Conservation (phyloP, 2,329 filamentous ascomycete genomes). For the Akanthomyces muscarius region DNA sequence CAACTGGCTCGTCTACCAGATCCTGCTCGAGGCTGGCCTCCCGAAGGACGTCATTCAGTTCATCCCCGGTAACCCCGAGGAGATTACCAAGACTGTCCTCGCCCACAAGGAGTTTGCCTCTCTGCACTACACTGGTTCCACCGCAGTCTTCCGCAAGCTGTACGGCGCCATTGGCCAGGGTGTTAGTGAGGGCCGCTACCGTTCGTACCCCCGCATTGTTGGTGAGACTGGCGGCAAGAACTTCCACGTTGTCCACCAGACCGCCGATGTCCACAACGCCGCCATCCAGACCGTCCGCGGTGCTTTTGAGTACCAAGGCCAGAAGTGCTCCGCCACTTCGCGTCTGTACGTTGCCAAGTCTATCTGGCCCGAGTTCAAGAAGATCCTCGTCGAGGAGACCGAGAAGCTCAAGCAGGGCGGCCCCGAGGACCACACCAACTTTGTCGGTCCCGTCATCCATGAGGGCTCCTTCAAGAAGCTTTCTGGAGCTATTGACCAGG, state of each 20-base stretch:
- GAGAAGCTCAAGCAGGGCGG: slow-evolving; percentile 66
- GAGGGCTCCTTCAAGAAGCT: slow-evolving; percentile 77
- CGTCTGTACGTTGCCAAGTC: slow-evolving; percentile 75
- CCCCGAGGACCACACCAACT: slow-evolving; percentile 67
- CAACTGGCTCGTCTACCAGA: slow-evolving; percentile 86
- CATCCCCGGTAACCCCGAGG: slow-evolving; percentile 79
- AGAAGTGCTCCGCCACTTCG: slow-evolving; percentile 86
- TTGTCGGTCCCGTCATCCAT: slow-evolving; percentile 86
- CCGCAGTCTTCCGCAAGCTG: slow-evolving; percentile 81
- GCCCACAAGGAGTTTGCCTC: slow-evolving; percentile 77
- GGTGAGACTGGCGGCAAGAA: slow-evolving; percentile 93
- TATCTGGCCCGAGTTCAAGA: slow-evolving; percentile 67
- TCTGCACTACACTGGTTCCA: slow-evolving; percentile 94
- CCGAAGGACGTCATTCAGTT: slow-evolving; percentile 91
- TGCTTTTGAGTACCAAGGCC: slow-evolving; percentile 86
- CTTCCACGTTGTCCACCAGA: slow-evolving; percentile 78
- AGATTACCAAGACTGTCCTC: slow-evolving; percentile 75
- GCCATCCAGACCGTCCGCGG: slow-evolving; percentile 79
- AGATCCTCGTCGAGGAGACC: slow-evolving; percentile 63
- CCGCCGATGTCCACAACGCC: slow-evolving; percentile 74
- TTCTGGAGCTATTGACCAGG: slow-evolving; percentile 68
- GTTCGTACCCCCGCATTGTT: slow-evolving; percentile 81
- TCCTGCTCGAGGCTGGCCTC: slow-evolving; percentile 85
- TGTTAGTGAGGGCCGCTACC: slow-evolving; percentile 76
- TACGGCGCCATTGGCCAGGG: slow-evolving; percentile 82